Evolutionary conservation across 148 eudicot genomes (phyloP).

Genomic region (Spergularia bocconei): DNA sequence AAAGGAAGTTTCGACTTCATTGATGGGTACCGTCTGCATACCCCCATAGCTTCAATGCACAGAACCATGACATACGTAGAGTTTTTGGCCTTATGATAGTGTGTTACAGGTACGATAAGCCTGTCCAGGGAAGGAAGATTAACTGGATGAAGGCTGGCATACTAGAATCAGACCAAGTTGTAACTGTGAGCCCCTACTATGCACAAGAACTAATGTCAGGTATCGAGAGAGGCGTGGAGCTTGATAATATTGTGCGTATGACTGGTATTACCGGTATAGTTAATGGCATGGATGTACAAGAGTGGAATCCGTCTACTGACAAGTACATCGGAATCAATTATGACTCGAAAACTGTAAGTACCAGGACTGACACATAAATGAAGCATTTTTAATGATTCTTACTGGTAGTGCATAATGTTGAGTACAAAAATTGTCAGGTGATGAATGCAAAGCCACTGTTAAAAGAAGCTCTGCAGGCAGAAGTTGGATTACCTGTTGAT

Average conservation of each 20-base stretch:
- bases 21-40: conserved; percentile 55
- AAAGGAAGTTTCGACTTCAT: conserved; percentile 64
- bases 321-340: conserved; percentile 55
- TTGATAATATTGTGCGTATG: conserved; percentile 46
- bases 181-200: conserved; percentile 87
- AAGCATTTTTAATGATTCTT: neutral
- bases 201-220: conserved; percentile 74
- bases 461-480: conserved; percentile 88
- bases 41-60: neutral
- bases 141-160: conserved; percentile 95
- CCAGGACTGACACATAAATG: neutral
- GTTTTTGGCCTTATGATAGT: neutral
- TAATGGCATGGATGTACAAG: conserved; percentile 89
- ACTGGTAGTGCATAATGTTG: neutral
- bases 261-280: conserved; percentile 59
- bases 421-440: conserved; percentile 35
- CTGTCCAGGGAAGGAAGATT: conserved; percentile 74
- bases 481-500: conserved; percentile 74
- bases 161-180: conserved; percentile 52
- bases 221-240: conserved; percentile 68
- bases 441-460: conserved; percentile 63
- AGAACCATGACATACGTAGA: too few relatives aligned
- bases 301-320: conserved; percentile 80
- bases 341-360: conserved; percentile 62
- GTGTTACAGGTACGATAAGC: conserved; percentile 55